These are phyloP conservation scores for Pseudocohnilembus persalinus DNA, from an alignment of 169 alveolate genomes.

Conservation along the genomic window DNA sequence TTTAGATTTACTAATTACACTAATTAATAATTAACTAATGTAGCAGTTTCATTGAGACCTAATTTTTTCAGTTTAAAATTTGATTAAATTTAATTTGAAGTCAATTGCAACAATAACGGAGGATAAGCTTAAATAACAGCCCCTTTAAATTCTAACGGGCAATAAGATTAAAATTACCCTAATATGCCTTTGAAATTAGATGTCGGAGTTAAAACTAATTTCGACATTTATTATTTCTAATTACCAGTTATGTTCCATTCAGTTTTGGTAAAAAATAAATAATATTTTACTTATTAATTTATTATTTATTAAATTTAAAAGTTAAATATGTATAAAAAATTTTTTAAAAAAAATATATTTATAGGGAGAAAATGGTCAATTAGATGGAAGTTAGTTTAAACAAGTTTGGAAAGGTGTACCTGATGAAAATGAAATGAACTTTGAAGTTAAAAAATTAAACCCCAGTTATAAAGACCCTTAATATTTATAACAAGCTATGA, in stretches of 20 bases:
- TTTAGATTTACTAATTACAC: slow-evolving; percentile 19
- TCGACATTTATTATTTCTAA: slow-evolving; percentile 57
- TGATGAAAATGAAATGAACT: neutral
- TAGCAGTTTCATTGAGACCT: neutral
- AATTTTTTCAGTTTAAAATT: slow-evolving; percentile 10
- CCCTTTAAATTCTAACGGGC: neutral
- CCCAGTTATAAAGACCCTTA: neutral
- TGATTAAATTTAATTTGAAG: neutral
- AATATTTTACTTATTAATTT: too few species aligned
- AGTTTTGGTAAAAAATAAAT: slow-evolving; percentile 2
- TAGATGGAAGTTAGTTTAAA: neutral
- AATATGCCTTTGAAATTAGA: slow-evolving; percentile 43
- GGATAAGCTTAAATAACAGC: neutral
- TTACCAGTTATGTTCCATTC: slow-evolving; percentile 50
- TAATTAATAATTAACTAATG: neutral
- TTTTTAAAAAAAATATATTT: too few species aligned
- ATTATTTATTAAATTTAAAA: too few species aligned
- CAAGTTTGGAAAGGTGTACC: neutral
- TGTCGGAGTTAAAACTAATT: slow-evolving; percentile 50
- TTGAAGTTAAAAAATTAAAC: neutral
- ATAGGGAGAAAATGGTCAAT: neutral
- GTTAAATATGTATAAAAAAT: too few species aligned
- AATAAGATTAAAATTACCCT: slow-evolving; percentile 44
- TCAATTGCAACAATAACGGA: neutral
- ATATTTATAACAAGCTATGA: neutral